Conservation (phyloP, 2,329 filamentous ascomycete genomes). For the Colletotrichum sp. region DNA sequence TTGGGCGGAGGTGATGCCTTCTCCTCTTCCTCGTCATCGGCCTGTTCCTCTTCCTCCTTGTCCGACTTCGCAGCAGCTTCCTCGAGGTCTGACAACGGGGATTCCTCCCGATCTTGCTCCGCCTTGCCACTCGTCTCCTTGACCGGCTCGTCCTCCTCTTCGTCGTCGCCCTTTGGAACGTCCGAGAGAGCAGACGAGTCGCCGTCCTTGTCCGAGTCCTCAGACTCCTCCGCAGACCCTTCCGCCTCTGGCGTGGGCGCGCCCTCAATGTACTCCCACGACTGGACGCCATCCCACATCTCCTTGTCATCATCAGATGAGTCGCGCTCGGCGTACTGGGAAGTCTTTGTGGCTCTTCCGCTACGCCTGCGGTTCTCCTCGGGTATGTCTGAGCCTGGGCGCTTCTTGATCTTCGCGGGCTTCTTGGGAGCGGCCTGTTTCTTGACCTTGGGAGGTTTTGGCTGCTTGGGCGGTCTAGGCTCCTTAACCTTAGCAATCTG, state of each 20-base stretch:
- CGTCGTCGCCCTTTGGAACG: constrained; percentile 5
- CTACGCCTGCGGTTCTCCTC: constrained; percentile 58
- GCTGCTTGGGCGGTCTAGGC: constrained; percentile 17
- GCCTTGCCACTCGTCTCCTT: constrained; percentile 17
- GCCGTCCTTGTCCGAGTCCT: constrained; percentile 16
- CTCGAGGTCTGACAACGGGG: constrained; percentile 11
- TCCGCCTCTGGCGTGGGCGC: constrained; percentile 28
- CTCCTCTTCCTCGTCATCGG: constrained; percentile 17
- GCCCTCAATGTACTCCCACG: constrained; percentile 58
- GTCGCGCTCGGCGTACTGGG: constrained; percentile 60
- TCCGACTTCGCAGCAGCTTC: constrained; percentile 18
- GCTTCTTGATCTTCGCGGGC: constrained; percentile 27
- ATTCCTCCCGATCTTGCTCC: constrained; percentile 19
- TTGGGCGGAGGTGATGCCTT: constrained; percentile 15
- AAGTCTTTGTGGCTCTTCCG: constrained; percentile 44
- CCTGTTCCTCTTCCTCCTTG: constrained; percentile 22
- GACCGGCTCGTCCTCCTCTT: constrained; percentile 20
- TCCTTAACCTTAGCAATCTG: constrained; percentile 37
- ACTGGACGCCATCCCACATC: constrained; percentile 64
- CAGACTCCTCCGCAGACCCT: background rate
- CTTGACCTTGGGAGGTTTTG: constrained; percentile 31
- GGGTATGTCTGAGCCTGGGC: constrained; percentile 25
- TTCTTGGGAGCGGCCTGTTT: constrained; percentile 28
- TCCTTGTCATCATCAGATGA: constrained; percentile 64
- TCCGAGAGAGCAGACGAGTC: constrained; percentile 11